A percentile compares a stretch with the other conserved stretches of the same genome.
Conservation (phyloP, 768 basidiomycete species). For the Podaxis sp. region DNA sequence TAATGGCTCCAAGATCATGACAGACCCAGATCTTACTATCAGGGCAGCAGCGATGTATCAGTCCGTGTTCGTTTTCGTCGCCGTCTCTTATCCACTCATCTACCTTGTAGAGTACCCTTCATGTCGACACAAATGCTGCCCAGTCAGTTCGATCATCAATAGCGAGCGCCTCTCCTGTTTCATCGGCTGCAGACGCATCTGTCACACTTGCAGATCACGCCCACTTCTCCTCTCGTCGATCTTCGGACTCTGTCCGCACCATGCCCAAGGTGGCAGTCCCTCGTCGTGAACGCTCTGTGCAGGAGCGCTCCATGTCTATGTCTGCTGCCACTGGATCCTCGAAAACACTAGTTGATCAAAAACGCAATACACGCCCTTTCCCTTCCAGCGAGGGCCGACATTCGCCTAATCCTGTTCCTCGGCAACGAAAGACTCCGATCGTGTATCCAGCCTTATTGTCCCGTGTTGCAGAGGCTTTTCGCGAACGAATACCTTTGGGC, state of each 20-base stretch:
- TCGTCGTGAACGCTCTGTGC: conserved; percentile 58
- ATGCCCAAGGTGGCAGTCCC: conserved; percentile 48
- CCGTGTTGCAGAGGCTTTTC: conserved; percentile 92
- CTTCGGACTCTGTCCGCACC: conserved; percentile 69
- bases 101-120: conserved; percentile 38
- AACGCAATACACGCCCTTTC: conserved; percentile 30
- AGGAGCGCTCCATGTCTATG: conserved; percentile 79
- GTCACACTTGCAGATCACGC: conserved; percentile 34
- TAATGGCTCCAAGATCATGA: not conserved
- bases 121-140: conserved; percentile 55
- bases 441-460: conserved; percentile 97
- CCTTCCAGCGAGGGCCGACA: conserved; percentile 36
- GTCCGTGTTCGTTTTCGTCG: conserved; percentile 14
- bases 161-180: conserved; percentile 29
- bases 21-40: conserved; percentile 7
- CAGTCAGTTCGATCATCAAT: conserved; percentile 43
- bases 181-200: conserved; percentile 32
- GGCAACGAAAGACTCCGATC: conserved; percentile 60
- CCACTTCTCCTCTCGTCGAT: conserved; percentile 47
- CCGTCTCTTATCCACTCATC: conserved; percentile 10
- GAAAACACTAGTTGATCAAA: conserved; percentile 44
- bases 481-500: conserved; percentile 68
- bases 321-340: conserved; percentile 57
- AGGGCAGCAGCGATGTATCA: not conserved
- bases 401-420: conserved; percentile 41